A percentile compares a stretch with the other conserved stretches of the same genome.
These are phyloP conservation scores for Dicorynia guianensis DNA, from an alignment of 306 rosid species.

Conservation along the genomic window DNA sequence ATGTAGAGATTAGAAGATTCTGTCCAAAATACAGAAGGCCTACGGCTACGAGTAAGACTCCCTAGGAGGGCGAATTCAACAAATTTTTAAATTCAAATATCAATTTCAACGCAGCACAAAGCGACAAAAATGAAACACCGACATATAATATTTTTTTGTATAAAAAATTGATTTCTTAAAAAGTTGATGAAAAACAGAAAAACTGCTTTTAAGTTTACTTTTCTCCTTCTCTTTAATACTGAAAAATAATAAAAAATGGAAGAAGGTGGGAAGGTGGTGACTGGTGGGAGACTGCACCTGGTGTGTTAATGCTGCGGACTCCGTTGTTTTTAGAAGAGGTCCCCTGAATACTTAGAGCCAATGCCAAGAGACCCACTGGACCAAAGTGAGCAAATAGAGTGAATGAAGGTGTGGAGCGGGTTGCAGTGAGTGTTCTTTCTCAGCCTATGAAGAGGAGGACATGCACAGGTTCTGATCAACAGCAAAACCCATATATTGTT, in stretches of 20 bases:
- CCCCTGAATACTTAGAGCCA: conserved; percentile 37
- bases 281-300: conserved; percentile 44
- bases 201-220: background rate
- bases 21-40: too few species aligned
- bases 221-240: background rate
- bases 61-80: background rate
- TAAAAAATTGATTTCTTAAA: background rate
- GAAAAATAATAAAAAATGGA: conserved; percentile 7
- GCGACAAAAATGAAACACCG: conserved; percentile 36
- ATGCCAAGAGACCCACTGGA: conserved; percentile 32
- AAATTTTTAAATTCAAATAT: background rate
- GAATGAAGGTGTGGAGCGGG: background rate
- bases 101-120: conserved; percentile 9
- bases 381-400: background rate
- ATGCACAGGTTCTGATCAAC: conserved; percentile 43
- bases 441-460: conserved; percentile 31
- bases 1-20: too few species aligned
- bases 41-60: too few species aligned
- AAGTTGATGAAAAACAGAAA: background rate
- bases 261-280: conserved; percentile 44
- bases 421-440: background rate
- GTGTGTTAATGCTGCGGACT: conserved; percentile 43
- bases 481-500: conserved; percentile 39
- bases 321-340: conserved; percentile 25
- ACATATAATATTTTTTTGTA: background rate